Evolutionary conservation across 768 basidiomycete genomes (phyloP).

Genomic region (Trametes punicea): DNA sequence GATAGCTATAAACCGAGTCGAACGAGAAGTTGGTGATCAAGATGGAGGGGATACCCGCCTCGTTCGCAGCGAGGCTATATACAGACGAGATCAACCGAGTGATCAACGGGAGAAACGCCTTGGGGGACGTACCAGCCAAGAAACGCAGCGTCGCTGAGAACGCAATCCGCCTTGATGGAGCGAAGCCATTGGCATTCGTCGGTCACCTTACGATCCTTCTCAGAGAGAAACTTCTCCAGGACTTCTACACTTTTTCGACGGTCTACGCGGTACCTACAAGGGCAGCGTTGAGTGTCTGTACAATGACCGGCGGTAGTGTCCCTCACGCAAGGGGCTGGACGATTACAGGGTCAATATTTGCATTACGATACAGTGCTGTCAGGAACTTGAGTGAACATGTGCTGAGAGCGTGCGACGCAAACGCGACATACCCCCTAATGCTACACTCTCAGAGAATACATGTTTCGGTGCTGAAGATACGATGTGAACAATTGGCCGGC

Average conservation of each 20-base stretch:
- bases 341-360: conserved; percentile 76
- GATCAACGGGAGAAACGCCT: background rate
- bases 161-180: conserved; percentile 48
- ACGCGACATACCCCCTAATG: conserved; percentile 38
- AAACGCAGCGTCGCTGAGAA: conserved; percentile 76
- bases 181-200: conserved; percentile 59
- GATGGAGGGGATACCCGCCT: conserved; percentile 61
- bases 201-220: conserved; percentile 51
- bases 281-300: conserved; percentile 7
- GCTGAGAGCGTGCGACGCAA: background rate
- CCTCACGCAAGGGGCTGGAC: conserved; percentile 76
- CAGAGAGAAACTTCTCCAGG: conserved; percentile 52
- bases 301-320: background rate
- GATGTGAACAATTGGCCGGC: conserved; percentile 52
- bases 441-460: conserved; percentile 65
- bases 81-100: background rate
- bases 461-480: conserved; percentile 72
- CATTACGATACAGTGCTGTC: conserved; percentile 59
- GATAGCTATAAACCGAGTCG: conserved; percentile 78
- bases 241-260: conserved; percentile 65
- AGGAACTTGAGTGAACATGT: background rate
- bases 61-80: conserved; percentile 60
- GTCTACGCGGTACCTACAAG: conserved; percentile 64
- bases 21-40: conserved; percentile 84
- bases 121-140: conserved; percentile 58